Percentiles rank a stretch among this genome's conserved stretches.
These are phyloP conservation scores for Pseudonitzschia pungens DNA, from an alignment of 108 stramenopile species.

Conservation along the genomic window DNA sequence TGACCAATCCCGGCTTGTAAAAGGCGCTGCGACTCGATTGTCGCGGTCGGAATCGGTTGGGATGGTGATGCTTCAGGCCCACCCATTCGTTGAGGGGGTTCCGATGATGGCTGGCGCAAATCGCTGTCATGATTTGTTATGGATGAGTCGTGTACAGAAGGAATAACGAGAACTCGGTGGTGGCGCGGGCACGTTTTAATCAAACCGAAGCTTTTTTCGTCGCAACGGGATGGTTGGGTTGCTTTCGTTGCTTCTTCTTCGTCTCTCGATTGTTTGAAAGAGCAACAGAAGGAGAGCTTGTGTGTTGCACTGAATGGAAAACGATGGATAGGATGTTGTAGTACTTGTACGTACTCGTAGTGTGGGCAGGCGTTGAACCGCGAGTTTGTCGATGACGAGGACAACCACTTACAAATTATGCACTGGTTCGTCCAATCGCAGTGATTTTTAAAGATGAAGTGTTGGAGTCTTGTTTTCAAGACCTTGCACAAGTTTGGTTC, in stretches of 20 bases:
- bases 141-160: no score
- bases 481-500: background rate
- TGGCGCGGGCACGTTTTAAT: no score
- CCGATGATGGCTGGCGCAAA: constrained; percentile 2
- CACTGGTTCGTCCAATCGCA: background rate
- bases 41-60: background rate
- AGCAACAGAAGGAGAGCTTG: no score
- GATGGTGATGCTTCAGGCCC: background rate
- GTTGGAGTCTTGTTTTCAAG: background rate
- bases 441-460: background rate
- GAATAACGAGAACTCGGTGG: no score
- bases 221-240: no score
- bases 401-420: no score
- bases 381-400: background rate
- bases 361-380: background rate
- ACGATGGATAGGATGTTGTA: no score
- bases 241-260: no score
- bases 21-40: constrained; percentile 1
- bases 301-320: no score
- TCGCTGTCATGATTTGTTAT: background rate
- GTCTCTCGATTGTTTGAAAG: no score
- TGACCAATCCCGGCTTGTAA: background rate
- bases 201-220: no score
- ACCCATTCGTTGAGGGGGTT: background rate
- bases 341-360: no score